Conservation (phyloP, 768 basidiomycete species). For the Rickenella mellea region DNA sequence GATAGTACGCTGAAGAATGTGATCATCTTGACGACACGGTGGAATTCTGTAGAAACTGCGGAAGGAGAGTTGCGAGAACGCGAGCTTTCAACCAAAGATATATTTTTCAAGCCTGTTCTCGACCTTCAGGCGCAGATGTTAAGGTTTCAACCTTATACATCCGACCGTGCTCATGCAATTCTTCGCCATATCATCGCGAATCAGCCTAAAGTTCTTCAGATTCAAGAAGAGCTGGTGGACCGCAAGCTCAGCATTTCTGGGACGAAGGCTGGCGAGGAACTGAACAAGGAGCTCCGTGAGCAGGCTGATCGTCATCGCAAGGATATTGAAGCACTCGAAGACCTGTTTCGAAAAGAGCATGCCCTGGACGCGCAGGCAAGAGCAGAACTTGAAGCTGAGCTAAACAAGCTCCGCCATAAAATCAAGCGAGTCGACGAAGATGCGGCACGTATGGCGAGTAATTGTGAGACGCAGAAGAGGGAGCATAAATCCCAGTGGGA, state of each 20-base stretch:
- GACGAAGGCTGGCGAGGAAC: conserved; percentile 44
- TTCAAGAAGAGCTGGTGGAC: conserved; percentile 48
- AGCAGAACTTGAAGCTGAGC: no score
- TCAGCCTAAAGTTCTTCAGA: conserved; percentile 33
- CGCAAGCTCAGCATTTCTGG: conserved; percentile 37
- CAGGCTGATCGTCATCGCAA: conserved; percentile 35
- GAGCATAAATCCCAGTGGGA: no score
- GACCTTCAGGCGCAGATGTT: conserved; percentile 36
- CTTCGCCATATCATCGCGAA: conserved; percentile 32
- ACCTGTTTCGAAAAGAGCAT: no score
- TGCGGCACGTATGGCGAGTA: no score
- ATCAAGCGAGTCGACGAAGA: no score
- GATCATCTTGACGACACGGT: conserved; percentile 45
- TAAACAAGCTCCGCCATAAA: no score
- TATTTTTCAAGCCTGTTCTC: conserved; percentile 44
- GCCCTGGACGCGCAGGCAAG: no score
- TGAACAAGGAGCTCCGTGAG: conserved; percentile 38
- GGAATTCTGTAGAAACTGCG: conserved; percentile 31
- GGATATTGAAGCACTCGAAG: conserved; percentile 35
- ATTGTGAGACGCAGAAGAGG: no score
- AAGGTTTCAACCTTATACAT: conserved; percentile 31
- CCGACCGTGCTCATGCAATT: conserved; percentile 31
- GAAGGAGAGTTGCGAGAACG: conserved; percentile 33
- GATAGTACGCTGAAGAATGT: conserved; percentile 38
- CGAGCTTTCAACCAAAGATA: conserved; percentile 30